Percentiles rank a stretch among this genome's conserved stretches.
Conservation (phyloP, 164 flowering plant genomes). For the Berberis vulgaris region DNA sequence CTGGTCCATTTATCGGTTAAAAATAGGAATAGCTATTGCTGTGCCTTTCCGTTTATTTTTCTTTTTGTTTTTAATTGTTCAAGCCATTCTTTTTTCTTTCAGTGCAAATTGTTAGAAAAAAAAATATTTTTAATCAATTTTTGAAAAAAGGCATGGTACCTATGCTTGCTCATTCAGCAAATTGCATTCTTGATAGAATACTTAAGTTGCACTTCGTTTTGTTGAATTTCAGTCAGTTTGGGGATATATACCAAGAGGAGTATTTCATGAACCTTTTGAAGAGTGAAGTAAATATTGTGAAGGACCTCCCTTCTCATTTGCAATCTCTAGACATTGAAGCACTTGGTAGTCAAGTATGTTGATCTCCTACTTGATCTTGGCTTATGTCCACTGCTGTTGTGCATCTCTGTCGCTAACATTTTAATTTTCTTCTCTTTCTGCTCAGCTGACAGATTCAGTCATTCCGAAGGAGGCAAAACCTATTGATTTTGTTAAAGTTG, state of each 20-base stretch:
- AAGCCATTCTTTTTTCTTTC: no score
- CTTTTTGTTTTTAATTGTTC: no score
- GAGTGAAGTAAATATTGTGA: constrained; percentile 61
- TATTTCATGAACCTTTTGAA: constrained; percentile 55
- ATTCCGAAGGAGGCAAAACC: constrained; percentile 83
- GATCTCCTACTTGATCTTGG: neutral
- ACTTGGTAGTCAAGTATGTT: constrained; percentile 64
- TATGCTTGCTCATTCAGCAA: neutral
- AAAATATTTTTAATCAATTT: no score
- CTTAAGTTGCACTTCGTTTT: neutral
- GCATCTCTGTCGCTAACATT: neutral
- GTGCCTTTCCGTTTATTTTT: no score
- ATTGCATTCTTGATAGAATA: neutral
- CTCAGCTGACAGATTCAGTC: constrained; percentile 83
- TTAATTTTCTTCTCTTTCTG: constrained; percentile 10
- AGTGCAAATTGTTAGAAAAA: no score
- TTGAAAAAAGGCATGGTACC: neutral
- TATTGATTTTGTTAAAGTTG: constrained; percentile 38
- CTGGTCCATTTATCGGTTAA: no score
- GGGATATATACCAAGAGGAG: constrained; percentile 88
- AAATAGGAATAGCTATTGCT: no score
- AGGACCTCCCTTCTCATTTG: constrained; percentile 69
- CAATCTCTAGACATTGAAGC: constrained; percentile 53
- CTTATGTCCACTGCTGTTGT: neutral
- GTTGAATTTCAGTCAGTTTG: constrained; percentile 65